Conservation (phyloP, 441 rosid species). For the Syzygium malaccense region DNA sequence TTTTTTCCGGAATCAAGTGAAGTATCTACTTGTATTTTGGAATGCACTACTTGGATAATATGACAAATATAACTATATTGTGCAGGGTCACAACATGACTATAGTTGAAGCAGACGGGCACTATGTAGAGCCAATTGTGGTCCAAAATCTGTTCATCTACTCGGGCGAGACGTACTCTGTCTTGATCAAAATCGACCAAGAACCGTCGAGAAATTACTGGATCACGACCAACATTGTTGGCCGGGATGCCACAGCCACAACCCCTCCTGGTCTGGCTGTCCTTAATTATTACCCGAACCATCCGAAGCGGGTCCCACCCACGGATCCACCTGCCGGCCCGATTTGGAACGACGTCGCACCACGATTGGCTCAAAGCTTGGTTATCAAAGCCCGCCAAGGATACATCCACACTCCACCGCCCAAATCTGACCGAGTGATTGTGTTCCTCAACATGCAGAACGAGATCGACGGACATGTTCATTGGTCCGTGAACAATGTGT, state of each 20-base stretch:
- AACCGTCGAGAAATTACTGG: conserved; percentile 61
- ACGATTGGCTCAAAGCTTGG: conserved; percentile 37
- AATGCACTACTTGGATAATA: neutral
- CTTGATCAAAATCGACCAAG: conserved; percentile 40
- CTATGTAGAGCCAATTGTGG: conserved; percentile 60
- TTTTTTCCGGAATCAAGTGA: neutral
- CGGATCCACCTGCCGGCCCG: conserved; percentile 33
- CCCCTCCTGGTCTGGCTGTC: conserved; percentile 39
- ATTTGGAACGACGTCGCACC: conserved; percentile 26
- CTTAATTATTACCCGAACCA: conserved; percentile 57
- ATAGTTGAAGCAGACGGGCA: conserved; percentile 77
- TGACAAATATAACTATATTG: neutral
- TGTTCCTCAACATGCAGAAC: conserved; percentile 59
- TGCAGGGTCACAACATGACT: conserved; percentile 70
- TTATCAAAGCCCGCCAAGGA: conserved; percentile 37
- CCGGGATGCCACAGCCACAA: conserved; percentile 13
- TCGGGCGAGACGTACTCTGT: conserved; percentile 76
- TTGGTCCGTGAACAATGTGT: conserved; percentile 68
- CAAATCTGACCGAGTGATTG: conserved; percentile 29
- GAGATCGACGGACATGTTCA: conserved; percentile 13
- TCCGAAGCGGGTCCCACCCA: conserved; percentile 32
- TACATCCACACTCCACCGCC: conserved; percentile 33
- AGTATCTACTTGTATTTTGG: neutral
- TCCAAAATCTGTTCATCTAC: conserved; percentile 49
- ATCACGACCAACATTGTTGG: conserved; percentile 43